Percentiles rank a stretch among this genome's conserved stretches.
Evolutionary conservation across 345 rosid genomes (phyloP).

Genomic region (Anacardium occidentale): DNA sequence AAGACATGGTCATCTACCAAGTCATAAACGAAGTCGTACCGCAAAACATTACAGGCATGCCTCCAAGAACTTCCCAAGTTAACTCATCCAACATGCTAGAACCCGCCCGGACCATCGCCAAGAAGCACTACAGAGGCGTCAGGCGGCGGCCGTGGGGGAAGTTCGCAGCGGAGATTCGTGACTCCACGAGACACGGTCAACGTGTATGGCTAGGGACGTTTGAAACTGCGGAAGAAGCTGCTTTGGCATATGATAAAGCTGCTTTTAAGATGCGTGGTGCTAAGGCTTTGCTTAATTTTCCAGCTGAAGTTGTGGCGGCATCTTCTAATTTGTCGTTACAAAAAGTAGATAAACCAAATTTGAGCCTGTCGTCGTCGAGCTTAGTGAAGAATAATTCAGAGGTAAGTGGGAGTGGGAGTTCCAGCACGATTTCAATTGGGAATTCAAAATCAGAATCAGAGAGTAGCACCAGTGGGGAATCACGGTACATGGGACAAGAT

Average conservation of each 20-base stretch:
- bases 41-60: neutral
- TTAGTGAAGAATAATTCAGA: conserved; percentile 11
- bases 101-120: conserved; percentile 32
- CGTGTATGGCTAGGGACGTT: conserved; percentile 65
- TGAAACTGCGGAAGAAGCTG: conserved; percentile 60
- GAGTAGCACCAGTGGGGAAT: conserved; percentile 23
- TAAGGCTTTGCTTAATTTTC: conserved; percentile 69
- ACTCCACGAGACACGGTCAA: conserved; percentile 43
- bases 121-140: conserved; percentile 61
- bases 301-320: conserved; percentile 32
- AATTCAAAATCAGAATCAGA: conserved; percentile 27
- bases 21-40: conserved; percentile 40
- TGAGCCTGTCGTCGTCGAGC: neutral
- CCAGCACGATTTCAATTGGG: conserved; percentile 9
- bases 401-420: conserved; percentile 13
- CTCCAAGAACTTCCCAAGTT: conserved; percentile 13
- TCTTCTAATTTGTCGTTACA: neutral
- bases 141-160: conserved; percentile 76
- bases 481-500: conserved; percentile 1
- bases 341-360: neutral
- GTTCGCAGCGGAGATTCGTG: conserved; percentile 64
- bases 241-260: conserved; percentile 61
- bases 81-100: conserved; percentile 23
- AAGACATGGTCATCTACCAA: conserved; percentile 64
- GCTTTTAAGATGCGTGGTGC: conserved; percentile 64